Evolutionary conservation across 1,284 basidiomycete species (phyloP).

Genomic region (Microbotryomycetes sp.): DNA sequence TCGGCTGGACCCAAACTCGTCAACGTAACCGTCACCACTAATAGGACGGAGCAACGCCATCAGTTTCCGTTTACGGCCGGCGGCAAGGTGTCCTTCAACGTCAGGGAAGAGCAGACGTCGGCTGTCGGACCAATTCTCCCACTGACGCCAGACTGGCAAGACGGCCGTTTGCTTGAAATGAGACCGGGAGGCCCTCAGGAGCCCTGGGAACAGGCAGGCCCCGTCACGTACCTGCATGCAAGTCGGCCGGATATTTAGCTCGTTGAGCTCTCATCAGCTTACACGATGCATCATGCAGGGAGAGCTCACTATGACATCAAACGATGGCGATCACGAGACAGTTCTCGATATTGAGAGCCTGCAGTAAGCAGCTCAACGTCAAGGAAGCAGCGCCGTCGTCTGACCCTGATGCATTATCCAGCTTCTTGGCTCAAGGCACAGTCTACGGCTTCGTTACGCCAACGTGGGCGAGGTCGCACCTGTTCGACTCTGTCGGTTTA

Average conservation of each 20-base stretch:
- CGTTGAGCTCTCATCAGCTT: not conserved
- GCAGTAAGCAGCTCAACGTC: too few species aligned
- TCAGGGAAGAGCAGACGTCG: conserved; percentile 17
- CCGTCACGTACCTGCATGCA: conserved; percentile 13
- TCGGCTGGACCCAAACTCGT: not conserved
- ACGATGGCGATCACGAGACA: conserved; percentile 4
- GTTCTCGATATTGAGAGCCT: conserved; percentile 32
- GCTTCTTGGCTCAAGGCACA: conserved; percentile 29
- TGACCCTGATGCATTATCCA: not conserved
- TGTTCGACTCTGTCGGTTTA: conserved; percentile 32
- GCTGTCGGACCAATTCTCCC: conserved; percentile 14
- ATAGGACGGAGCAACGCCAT: not conserved
- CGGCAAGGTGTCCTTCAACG: conserved; percentile 14
- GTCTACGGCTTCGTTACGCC: conserved; percentile 30
- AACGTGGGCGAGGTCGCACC: conserved; percentile 9
- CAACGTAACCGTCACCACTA: not conserved
- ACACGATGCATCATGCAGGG: conserved; percentile 6
- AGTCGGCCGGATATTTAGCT: not conserved
- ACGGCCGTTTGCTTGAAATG: conserved; percentile 13
- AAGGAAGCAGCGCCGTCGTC: not conserved
- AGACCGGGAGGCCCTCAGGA: not conserved
- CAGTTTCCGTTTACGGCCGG: not conserved
- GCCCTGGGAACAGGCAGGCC: conserved; percentile 22
- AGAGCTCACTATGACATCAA: conserved; percentile 1
- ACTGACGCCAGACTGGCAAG: not conserved